These are phyloP conservation scores for Clavulina sp. DNA, from an alignment of 768 basidiomycete species.

Conservation along the genomic window DNA sequence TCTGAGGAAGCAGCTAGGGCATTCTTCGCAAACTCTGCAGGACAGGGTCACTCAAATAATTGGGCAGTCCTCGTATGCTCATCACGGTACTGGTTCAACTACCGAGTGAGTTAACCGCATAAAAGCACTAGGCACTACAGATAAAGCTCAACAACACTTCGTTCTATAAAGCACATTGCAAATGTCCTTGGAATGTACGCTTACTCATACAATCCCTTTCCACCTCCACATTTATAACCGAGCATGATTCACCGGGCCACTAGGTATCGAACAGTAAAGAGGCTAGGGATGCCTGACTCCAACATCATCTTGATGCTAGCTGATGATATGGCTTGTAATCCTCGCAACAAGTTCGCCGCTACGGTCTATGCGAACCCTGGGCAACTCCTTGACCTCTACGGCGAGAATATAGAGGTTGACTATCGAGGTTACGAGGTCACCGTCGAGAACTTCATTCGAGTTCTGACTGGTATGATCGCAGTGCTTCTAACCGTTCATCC, in stretches of 20 bases:
- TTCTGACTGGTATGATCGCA: slow-evolving; percentile 55
- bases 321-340: slow-evolving; percentile 88
- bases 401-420: slow-evolving; percentile 94
- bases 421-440: slow-evolving; percentile 97
- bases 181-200: slow-evolving; percentile 89
- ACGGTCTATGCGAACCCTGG: slow-evolving; percentile 84
- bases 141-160: neutral
- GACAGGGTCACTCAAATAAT: slow-evolving; percentile 68
- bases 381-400: slow-evolving; percentile 74
- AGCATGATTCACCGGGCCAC: neutral
- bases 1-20: slow-evolving; percentile 1
- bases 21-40: slow-evolving; percentile 1
- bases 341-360: slow-evolving; percentile 80
- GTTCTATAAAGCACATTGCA: slow-evolving; percentile 71
- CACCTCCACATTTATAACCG: neutral
- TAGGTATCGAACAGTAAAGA: slow-evolving; percentile 96
- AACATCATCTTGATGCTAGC: slow-evolving; percentile 99
- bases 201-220: neutral
- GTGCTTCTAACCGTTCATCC: neutral
- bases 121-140: neutral
- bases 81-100: slow-evolving; percentile 97
- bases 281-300: slow-evolving; percentile 93
- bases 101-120: slow-evolving; percentile 43
- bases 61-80: slow-evolving; percentile 96
- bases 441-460: slow-evolving; percentile 85